phyloP scores from a whole-genome alignment of 164 flowering plant genomes.

The Vitis riparia region DNA sequence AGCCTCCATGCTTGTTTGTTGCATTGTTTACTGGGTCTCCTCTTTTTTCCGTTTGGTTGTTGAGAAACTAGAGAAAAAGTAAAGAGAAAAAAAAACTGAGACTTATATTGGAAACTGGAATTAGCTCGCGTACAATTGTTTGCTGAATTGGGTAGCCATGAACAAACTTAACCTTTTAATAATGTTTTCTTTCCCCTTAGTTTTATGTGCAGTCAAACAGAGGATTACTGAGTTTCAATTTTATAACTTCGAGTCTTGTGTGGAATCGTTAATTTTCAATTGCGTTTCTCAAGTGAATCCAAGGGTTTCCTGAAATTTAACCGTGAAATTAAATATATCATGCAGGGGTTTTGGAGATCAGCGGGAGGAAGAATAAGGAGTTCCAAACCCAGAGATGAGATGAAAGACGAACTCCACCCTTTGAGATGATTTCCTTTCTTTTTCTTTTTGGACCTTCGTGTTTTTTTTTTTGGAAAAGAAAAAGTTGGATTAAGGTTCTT shows the following conservation, averaged over 20 bases:
- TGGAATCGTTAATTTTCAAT: background rate
- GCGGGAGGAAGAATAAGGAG: constrained; percentile 17
- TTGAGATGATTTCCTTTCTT: background rate
- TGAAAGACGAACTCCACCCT: background rate
- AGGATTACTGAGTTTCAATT: no score
- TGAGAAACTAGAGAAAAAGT: background rate
- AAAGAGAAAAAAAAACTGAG: background rate
- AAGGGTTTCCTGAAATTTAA: background rate
- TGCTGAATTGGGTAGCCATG: background rate
- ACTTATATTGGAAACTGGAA: background rate
- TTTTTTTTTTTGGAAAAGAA: background rate
- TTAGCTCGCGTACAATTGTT: background rate
- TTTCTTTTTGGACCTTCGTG: background rate
- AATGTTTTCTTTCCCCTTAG: background rate
- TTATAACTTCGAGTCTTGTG: no score
- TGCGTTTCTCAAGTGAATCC: background rate
- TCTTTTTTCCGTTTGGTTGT: background rate
- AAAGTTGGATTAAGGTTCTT: background rate
- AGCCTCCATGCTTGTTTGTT: background rate
- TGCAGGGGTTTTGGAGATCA: constrained; percentile 19
- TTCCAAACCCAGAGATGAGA: constrained; percentile 17
- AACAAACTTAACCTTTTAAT: no score
- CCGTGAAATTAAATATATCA: background rate
- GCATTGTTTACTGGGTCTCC: background rate
- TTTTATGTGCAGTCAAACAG: background rate